These are phyloP conservation scores for Nakazawaea ambrosiae DNA, from an alignment of 805 yeast genomes.

Conservation along the genomic window DNA sequence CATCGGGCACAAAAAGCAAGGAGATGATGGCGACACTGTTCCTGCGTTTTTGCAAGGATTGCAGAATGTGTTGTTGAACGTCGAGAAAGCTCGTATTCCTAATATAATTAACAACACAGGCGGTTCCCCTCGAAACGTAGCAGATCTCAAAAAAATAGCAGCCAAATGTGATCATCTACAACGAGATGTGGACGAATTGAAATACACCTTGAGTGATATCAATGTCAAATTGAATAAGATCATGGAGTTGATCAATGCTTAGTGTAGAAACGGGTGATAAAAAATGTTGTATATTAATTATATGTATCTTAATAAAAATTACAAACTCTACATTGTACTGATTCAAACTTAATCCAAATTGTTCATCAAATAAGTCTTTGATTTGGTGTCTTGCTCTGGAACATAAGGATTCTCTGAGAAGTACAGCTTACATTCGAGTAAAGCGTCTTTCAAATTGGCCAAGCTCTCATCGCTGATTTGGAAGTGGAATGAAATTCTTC, in stretches of 20 bases:
- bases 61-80: neutral
- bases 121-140: neutral
- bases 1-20: neutral
- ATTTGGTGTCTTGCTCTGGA: constrained; percentile 13
- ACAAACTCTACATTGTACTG: neutral
- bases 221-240: constrained; percentile 1
- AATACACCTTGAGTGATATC: neutral
- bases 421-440: constrained; percentile 48
- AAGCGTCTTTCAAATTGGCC: constrained; percentile 47
- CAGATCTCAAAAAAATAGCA: neutral
- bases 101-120: neutral
- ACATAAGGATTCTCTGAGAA: constrained; percentile 46
- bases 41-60: neutral
- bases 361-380: neutral
- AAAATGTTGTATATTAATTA: no score
- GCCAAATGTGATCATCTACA: neutral
- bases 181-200: neutral
- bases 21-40: neutral
- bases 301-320: no score
- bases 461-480: constrained; percentile 50
- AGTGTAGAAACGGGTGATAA: no score
- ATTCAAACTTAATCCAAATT: no score
- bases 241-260: constrained; percentile 1
- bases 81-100: neutral
- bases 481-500: constrained; percentile 76